Base-by-base conservation (phyloP, 495 filamentous ascomycete species). In the Penicillium pancosmium region DNA sequence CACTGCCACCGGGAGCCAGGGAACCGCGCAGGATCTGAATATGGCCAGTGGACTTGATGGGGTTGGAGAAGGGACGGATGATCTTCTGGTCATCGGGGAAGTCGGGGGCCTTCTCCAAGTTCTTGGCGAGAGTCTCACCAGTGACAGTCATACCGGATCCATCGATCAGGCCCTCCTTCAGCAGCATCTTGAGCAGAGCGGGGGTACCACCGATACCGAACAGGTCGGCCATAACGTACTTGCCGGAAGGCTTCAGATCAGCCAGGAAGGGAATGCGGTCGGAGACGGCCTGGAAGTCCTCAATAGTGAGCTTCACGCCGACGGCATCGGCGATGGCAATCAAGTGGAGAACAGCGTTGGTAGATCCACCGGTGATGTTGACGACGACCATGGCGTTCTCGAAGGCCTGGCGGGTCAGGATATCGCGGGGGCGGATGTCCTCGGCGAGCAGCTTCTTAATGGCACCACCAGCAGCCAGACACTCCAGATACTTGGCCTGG, bases 371-470 rank as follows among this genome's bases (percentile, higher is more conserved):
- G 10, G 92, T 93, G 65, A 98, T 93, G 81, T 90, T 97, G 63
- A 96, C 87, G 5, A 98, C 78, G 10, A 93, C 84, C 94, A 98
- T 98, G 67, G 94, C 94, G 67, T 98, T 91, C 73, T 98, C 94
- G 66, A 98, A 93, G 4, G 95, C 91, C 72, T 92, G 81, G 25
- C 92, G 86, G 4, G 94, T 98, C 61, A 98, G 71, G 72, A 98
- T 94, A 69, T 98, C 95, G 9, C 79, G 79, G 2, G 94, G 94
- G 55, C 87, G 80, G 73, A 98, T 95, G 64, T 97, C 91, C 70
- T 96, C 88, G 62, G 84, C 84, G 46, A 98, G 84, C 16, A 96
- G 81, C 67, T 86, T 90, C 75, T 88, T 90, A 73, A 98, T 93
- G 9, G 93, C 93, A 41, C 82, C 85, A 59, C 95, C 94, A 27